Evolutionary conservation across 1,139 yeast genomes (phyloP), one percentile per base, ranked within the genome.

Genomic region (Nakaseomyces delphensis): DNA sequence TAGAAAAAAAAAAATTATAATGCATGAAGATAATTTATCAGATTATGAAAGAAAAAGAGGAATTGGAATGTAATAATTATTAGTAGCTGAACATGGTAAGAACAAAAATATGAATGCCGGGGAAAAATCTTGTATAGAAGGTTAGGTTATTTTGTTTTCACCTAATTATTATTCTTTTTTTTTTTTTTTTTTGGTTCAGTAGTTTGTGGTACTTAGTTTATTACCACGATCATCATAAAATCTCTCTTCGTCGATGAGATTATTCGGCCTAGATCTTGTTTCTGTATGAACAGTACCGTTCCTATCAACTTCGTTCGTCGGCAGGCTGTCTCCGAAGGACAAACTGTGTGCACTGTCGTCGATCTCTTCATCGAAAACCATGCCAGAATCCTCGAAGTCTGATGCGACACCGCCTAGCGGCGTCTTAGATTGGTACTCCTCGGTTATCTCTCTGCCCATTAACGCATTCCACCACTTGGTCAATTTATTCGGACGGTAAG

Each of bases 401-500:
- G 58, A 48, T 9, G 54, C 45, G 13, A 50, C 45, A 14, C 46
- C 49, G 5, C 61, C 61, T 13, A 57, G 40, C 3, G 62, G 61
- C 4, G 58, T 48, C 27, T 49, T 53, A 18, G 59, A 53, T 21
- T 56, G 61, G 44, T 57, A 59, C 31, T 52, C 53, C 35, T 52
- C 54, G 35, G 48, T 50, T 16, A 51, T 46, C 38, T 55, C 52
- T 36, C 56, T 55, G 16, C 63, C 63, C 43, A 57, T 42, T 31
- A 57, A 37, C 9, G 48, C 45, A 37, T 49, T 49, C 62, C 62
- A 57, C 48, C 55, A 53, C 39, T 53, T 55, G 8, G 55, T 54
- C 13, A 60, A 38, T 28, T 50, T 55, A 44, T 58, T 57, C 31
- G 55, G 53, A 29, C 54, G 54, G 40, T 60, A 57, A 3, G 64